These are phyloP conservation scores for Candida golubevii DNA, from an alignment of 805 yeast species.

Conservation along the genomic window DNA sequence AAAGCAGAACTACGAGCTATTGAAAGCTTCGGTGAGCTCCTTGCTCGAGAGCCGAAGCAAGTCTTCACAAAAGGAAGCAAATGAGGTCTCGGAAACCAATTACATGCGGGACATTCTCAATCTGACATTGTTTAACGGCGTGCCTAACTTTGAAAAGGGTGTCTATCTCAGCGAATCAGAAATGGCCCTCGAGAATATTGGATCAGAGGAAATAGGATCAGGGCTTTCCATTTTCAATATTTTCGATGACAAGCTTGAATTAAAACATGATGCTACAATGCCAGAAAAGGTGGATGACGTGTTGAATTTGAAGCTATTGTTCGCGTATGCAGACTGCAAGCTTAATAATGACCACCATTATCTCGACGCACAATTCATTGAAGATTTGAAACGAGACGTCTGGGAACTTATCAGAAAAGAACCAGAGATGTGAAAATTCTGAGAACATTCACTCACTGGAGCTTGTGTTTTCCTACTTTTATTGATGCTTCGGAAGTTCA, in stretches of 20 bases:
- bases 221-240: slow-evolving; percentile 42
- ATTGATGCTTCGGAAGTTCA: too few relatives aligned
- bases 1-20: slow-evolving; percentile 37
- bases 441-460: too few relatives aligned
- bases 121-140: slow-evolving; percentile 21
- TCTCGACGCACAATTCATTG: slow-evolving; percentile 49
- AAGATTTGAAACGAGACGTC: slow-evolving; percentile 44
- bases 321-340: slow-evolving; percentile 53
- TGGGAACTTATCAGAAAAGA: slow-evolving; percentile 20
- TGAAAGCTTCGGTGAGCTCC: slow-evolving; percentile 29
- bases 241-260: slow-evolving; percentile 53
- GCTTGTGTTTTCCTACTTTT: too few relatives aligned
- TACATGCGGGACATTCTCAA: slow-evolving; percentile 23
- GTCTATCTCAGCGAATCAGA: slow-evolving; percentile 26
- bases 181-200: slow-evolving; percentile 14
- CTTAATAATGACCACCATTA: slow-evolving; percentile 38
- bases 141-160: slow-evolving; percentile 28
- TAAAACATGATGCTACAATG: slow-evolving; percentile 36
- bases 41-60: slow-evolving; percentile 34
- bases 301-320: slow-evolving; percentile 59
- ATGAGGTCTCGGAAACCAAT: slow-evolving; percentile 22
- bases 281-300: slow-evolving; percentile 51
- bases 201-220: slow-evolving; percentile 19
- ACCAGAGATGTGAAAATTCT: too few relatives aligned
- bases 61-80: slow-evolving; percentile 22